Conservation (phyloP, 2,329 filamentous ascomycete genomes). For the Penicillium sp. region DNA sequence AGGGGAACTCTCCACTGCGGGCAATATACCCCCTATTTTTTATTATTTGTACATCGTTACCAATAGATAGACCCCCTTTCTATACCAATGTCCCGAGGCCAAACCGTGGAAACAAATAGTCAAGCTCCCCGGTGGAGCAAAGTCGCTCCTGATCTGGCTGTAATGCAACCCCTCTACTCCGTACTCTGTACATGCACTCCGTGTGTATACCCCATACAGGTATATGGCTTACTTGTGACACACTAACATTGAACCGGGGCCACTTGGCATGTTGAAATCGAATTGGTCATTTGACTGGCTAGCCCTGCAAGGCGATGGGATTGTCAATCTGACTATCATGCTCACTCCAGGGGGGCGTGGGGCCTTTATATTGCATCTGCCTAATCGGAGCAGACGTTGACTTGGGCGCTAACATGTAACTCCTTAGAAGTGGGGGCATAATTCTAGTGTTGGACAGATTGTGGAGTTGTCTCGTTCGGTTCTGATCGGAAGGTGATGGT, state of each 20-base stretch:
- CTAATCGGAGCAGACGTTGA: slow-evolving; percentile 4
- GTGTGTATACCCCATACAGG: no score
- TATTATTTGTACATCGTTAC: neutral
- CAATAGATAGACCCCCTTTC: neutral
- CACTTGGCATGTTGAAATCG: slow-evolving; percentile 1
- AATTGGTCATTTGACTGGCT: neutral
- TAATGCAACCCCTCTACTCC: neutral
- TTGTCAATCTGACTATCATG: slow-evolving; percentile 3
- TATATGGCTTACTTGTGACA: neutral
- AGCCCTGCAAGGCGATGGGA: slow-evolving; percentile 4
- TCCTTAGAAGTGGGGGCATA: slow-evolving; percentile 7
- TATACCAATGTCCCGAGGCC: neutral
- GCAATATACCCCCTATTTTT: neutral
- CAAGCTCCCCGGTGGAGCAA: slow-evolving; percentile 3
- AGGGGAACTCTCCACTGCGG: slow-evolving; percentile 2
- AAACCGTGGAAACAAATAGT: slow-evolving; percentile 3
- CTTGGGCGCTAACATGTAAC: slow-evolving; percentile 10
- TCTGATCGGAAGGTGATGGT: slow-evolving; percentile 9
- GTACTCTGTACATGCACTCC: neutral
- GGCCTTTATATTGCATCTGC: slow-evolving; percentile 11
- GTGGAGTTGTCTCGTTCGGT: slow-evolving; percentile 9
- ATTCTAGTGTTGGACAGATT: neutral
- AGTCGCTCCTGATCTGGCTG: neutral
- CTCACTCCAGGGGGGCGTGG: slow-evolving; percentile 1
- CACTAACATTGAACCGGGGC: neutral